These are phyloP conservation scores for Lachnellula suecica DNA, from an alignment of 2,329 filamentous ascomycete genomes.

Conservation along the genomic window DNA sequence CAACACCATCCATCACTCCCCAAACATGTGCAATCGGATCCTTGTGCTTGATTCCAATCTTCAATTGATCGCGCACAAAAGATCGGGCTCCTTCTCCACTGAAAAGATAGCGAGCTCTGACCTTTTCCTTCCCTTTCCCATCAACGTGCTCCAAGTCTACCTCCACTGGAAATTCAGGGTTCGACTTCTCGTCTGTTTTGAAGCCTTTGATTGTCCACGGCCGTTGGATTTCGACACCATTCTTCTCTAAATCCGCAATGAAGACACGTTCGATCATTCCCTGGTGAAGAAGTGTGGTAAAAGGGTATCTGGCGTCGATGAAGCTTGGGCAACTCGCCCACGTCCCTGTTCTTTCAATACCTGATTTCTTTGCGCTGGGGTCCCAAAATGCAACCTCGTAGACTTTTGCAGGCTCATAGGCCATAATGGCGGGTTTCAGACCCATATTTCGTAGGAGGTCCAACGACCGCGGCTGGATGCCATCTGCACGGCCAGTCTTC, in stretches of 20 bases:
- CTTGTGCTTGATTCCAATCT: slow-evolving; percentile 70
- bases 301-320: slow-evolving; percentile 69
- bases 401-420: slow-evolving; percentile 80
- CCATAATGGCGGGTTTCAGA: slow-evolving; percentile 85
- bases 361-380: slow-evolving; percentile 51
- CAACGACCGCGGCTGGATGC: slow-evolving; percentile 85
- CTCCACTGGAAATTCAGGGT: slow-evolving; percentile 73
- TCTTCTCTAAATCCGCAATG: slow-evolving; percentile 63
- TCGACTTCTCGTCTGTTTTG: slow-evolving; percentile 52
- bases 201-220: slow-evolving; percentile 66
- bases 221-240: slow-evolving; percentile 59
- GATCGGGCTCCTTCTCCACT: slow-evolving; percentile 71
- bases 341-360: slow-evolving; percentile 65
- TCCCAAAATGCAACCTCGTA: slow-evolving; percentile 78
- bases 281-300: slow-evolving; percentile 70
- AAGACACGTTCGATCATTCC: slow-evolving; percentile 71
- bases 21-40: slow-evolving; percentile 72
- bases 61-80: slow-evolving; percentile 60
- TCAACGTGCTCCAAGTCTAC: slow-evolving; percentile 78
- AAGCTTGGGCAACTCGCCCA: slow-evolving; percentile 91
- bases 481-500: slow-evolving; percentile 82
- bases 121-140: slow-evolving; percentile 67
- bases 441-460: slow-evolving; percentile 89
- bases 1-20: slow-evolving; percentile 75
- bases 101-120: slow-evolving; percentile 69